Evolutionary conservation across 1,284 basidiomycete genomes (phyloP).

Genomic region (Naganishia sp.): DNA sequence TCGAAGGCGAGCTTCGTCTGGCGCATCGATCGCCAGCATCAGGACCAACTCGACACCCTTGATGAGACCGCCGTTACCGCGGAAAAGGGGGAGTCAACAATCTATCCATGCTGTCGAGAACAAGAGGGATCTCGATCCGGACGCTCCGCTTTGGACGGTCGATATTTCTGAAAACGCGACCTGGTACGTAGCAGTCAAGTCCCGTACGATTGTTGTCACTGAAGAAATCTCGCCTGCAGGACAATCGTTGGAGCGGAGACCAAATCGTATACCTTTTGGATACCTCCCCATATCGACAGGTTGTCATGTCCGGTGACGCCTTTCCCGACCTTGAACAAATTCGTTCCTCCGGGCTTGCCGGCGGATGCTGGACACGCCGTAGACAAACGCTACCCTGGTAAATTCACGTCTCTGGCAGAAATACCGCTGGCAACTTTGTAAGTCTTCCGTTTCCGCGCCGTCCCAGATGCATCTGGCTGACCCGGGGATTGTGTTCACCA

Average conservation of each 20-base stretch:
- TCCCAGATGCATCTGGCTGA: background rate
- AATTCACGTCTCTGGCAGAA: conserved; percentile 42
- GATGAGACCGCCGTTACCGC: conserved; percentile 27
- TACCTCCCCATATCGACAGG: conserved; percentile 63
- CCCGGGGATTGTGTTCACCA: conserved; percentile 68
- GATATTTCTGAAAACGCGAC: conserved; percentile 33
- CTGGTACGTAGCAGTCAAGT: conserved; percentile 26
- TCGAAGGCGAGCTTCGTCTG: conserved; percentile 17
- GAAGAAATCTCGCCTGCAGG: conserved; percentile 33
- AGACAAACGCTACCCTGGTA: conserved; percentile 52
- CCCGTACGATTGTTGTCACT: background rate
- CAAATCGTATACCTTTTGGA: conserved; percentile 77
- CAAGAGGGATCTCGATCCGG: background rate
- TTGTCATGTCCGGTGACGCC: conserved; percentile 75
- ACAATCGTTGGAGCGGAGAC: conserved; percentile 53
- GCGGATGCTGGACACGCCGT: conserved; percentile 53
- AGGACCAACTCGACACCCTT: conserved; percentile 1
- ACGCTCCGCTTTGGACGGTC: conserved; percentile 28
- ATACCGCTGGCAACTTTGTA: conserved; percentile 47
- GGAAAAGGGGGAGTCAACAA: conserved; percentile 22
- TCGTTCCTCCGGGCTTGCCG: conserved; percentile 76
- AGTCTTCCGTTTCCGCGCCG: conserved; percentile 29
- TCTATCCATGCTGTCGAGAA: conserved; percentile 15
- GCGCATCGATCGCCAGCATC: conserved; percentile 17
- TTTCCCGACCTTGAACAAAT: conserved; percentile 79